Conservation (phyloP, 2,329 filamentous ascomycete species). For the Epichloe baconii region DNA sequence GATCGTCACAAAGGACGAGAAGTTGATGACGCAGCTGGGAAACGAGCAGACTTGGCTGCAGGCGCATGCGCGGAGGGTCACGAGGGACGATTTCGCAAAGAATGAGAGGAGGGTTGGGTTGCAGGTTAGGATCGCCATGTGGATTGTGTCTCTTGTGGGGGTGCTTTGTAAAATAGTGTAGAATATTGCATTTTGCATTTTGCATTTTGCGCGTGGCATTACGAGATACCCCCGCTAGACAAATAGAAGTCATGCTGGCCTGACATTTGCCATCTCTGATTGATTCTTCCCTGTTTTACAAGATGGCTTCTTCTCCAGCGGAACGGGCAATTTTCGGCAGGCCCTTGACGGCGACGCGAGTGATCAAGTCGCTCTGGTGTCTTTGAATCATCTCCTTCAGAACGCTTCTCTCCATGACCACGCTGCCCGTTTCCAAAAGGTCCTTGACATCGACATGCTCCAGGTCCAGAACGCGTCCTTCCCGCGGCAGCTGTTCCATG, state of each 20-base stretch:
- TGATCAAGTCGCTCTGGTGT: constrained; percentile 56
- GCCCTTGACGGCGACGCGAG: constrained; percentile 32
- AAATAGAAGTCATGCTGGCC: background rate
- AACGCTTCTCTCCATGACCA: constrained; percentile 77
- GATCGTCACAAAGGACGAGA: constrained; percentile 66
- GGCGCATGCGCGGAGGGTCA: constrained; percentile 55
- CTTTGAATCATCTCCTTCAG: constrained; percentile 59
- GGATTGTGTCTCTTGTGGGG: constrained; percentile 81
- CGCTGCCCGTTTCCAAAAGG: constrained; percentile 66
- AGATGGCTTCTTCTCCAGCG: constrained; percentile 14
- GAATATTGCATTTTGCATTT: background rate
- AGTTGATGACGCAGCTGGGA: constrained; percentile 57
- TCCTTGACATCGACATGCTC: constrained; percentile 94
- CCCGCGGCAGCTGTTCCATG: constrained; percentile 47
- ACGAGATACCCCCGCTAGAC: constrained; percentile 3
- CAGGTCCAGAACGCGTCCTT: constrained; percentile 56
- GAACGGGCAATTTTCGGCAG: constrained; percentile 19
- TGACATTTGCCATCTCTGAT: background rate
- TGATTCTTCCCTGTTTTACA: background rate
- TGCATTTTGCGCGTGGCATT: constrained; percentile 1
- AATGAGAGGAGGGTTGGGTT: constrained; percentile 74
- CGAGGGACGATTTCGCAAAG: constrained; percentile 64
- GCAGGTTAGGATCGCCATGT: constrained; percentile 82
- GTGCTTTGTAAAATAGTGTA: constrained; percentile 51
- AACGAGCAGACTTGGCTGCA: constrained; percentile 73